These are phyloP conservation scores for Gautieria morchelliformis DNA, from an alignment of 768 basidiomycete genomes.

Conservation along the genomic window DNA sequence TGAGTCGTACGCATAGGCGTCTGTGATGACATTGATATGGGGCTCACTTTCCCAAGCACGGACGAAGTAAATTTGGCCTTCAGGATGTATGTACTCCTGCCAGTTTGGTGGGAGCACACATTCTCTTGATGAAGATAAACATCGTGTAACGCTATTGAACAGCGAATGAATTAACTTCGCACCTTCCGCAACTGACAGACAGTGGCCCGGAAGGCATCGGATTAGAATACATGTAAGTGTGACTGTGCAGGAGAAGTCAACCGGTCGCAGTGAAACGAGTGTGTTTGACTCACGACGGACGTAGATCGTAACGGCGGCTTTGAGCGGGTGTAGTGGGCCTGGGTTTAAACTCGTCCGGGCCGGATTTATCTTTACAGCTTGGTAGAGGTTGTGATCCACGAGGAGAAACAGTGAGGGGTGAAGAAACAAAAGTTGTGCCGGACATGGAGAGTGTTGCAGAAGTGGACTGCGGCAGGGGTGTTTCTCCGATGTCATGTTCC, in stretches of 20 bases:
- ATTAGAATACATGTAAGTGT: background rate
- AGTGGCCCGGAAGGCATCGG: background rate
- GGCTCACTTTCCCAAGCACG: slow-evolving; percentile 25
- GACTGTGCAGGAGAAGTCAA: background rate
- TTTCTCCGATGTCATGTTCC: background rate
- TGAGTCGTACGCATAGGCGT: slow-evolving; percentile 36
- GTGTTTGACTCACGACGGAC: background rate
- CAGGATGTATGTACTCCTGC: slow-evolving; percentile 43
- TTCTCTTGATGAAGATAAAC: background rate
- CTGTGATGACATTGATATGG: slow-evolving; percentile 38
- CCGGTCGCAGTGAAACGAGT: background rate
- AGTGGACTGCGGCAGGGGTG: background rate
- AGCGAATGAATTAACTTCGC: too few relatives aligned
- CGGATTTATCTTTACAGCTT: background rate
- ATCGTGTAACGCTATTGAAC: background rate
- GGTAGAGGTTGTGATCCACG: background rate
- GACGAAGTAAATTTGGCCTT: slow-evolving; percentile 50
- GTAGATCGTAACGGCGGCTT: background rate
- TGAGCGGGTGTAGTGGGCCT: background rate
- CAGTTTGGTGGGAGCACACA: slow-evolving; percentile 35
- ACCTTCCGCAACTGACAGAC: background rate
- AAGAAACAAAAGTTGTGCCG: background rate
- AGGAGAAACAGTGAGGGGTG: background rate
- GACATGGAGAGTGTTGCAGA: background rate
- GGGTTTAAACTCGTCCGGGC: background rate